Evolutionary conservation across 106 monocot genomes (phyloP).

Genomic region (Allium fistulosum): DNA sequence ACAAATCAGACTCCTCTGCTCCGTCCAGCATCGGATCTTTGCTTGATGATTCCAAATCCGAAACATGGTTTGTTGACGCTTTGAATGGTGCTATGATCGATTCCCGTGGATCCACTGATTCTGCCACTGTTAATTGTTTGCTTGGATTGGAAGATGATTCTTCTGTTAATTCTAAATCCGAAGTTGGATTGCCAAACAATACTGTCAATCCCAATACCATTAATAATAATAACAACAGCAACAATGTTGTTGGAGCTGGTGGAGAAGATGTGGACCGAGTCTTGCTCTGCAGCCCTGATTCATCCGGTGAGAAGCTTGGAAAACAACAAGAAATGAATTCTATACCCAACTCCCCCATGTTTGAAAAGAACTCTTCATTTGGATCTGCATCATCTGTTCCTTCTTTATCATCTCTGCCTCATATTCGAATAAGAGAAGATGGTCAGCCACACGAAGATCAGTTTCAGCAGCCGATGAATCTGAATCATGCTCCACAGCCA

Average conservation of each 20-base stretch:
- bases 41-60: slow-evolving; percentile 80
- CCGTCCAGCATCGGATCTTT: slow-evolving; percentile 63
- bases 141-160: slow-evolving; percentile 81
- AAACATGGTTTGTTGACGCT: slow-evolving; percentile 96
- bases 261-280: background rate
- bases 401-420: slow-evolving; percentile 71
- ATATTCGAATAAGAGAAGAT: slow-evolving; percentile 68
- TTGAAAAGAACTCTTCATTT: slow-evolving; percentile 70
- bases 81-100: slow-evolving; percentile 68
- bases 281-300: slow-evolving; percentile 30
- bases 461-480: slow-evolving; percentile 45
- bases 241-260: background rate
- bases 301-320: slow-evolving; percentile 25
- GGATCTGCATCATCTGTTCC: slow-evolving; percentile 71
- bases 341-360: slow-evolving; percentile 69
- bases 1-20: slow-evolving; percentile 48
- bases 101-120: slow-evolving; percentile 44
- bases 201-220: background rate
- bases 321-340: slow-evolving; percentile 49
- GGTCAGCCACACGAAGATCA: slow-evolving; percentile 54
- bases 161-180: slow-evolving; percentile 19
- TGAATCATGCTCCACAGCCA: slow-evolving; percentile 5
- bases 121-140: slow-evolving; percentile 68
- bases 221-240: no score
- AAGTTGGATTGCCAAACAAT: background rate